phyloP scores from a whole-genome alignment of 2,329 filamentous ascomycete genomes.

The Tolypocladium tundrense region DNA sequence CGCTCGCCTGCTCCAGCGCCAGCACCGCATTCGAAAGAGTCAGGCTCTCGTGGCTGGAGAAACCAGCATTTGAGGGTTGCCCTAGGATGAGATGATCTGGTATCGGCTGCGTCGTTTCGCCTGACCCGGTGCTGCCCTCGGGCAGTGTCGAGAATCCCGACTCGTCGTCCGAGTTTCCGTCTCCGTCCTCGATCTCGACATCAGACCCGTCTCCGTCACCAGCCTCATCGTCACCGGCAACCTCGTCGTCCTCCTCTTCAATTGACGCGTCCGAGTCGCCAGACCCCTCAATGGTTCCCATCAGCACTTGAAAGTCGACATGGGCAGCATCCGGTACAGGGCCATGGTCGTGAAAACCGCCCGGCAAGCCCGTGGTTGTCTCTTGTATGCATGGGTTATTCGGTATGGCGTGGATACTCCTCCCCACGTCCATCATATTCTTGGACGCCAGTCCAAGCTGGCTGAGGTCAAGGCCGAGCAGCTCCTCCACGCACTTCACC shows the following conservation, averaged over 20 bases:
- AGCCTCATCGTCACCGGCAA: constrained; percentile 7
- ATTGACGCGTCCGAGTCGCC: not conserved
- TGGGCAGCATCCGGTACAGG: not conserved
- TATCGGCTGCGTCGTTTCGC: not conserved
- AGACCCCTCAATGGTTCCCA: not conserved
- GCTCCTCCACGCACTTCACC: constrained; percentile 21
- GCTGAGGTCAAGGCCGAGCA: constrained; percentile 18
- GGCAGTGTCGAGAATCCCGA: not conserved
- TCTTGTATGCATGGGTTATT: constrained; percentile 17
- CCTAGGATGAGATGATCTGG: not conserved
- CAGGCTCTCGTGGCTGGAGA: not conserved
- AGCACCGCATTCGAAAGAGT: not conserved
- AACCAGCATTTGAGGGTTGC: not conserved
- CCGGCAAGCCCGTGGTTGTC: not conserved
- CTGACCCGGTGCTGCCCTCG: not conserved
- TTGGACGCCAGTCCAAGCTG: constrained; percentile 10
- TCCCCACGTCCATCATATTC: constrained; percentile 16
- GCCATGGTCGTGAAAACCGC: not conserved
- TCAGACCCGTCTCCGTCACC: constrained; percentile 10
- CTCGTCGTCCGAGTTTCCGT: not conserved
- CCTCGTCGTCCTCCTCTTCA: constrained; percentile 9
- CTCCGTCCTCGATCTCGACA: not conserved
- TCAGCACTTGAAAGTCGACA: not conserved
- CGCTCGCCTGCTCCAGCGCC: not conserved
- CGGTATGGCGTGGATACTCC: constrained; percentile 13